Evolutionary conservation across 495 filamentous ascomycete genomes (phyloP), one percentile per base, ranked within the genome.

Genomic region (Talaromyces liani): DNA sequence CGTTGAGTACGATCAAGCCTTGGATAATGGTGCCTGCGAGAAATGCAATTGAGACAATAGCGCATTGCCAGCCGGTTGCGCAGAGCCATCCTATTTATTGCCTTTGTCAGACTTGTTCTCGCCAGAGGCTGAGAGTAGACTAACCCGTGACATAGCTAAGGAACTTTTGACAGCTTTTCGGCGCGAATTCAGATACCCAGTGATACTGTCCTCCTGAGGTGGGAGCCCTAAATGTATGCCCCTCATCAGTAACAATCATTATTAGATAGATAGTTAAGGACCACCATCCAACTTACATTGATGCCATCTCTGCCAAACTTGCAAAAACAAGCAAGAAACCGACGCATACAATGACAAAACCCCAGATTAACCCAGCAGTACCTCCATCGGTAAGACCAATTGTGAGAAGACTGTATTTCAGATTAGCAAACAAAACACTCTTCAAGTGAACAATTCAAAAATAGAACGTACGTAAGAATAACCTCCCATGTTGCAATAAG

Each of bases 181-280:
- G 84, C 10, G 84, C 79, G 65, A 86, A 81, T 63, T 85, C 83
- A 5, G 79, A 85, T 6, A 86, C 82, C 85, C 84, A 87, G 63
- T 84, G 80, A 60, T 84, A 84, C 62, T 84, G 80, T 22, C 80
- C 79, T 53, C 80, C 79, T 20, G 78, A 75, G 49, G 78, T 80
- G 20, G 79, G 78, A 20, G 79, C 77, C 72, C 79, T 80, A 57
- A 34, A 1, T 39, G 8, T 24, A n/a, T 3, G 6, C 18, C 1
- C 9, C 63, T 62, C 16, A 62, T 41, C 24, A 10, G n/a, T 31
- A 54, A 22, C 7, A 56, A 29, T 4, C 27, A 49, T 39, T 56
- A 55, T 27, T 10, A 16, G 34, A 45, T 61, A 12, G 59, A 45
- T 57, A 22, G 10, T 31, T 24, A 36, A 22, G 27, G 20, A 10